phyloP scores from a whole-genome alignment of 2,329 filamentous ascomycete species.

The Pyrenophora seminiperda region DNA sequence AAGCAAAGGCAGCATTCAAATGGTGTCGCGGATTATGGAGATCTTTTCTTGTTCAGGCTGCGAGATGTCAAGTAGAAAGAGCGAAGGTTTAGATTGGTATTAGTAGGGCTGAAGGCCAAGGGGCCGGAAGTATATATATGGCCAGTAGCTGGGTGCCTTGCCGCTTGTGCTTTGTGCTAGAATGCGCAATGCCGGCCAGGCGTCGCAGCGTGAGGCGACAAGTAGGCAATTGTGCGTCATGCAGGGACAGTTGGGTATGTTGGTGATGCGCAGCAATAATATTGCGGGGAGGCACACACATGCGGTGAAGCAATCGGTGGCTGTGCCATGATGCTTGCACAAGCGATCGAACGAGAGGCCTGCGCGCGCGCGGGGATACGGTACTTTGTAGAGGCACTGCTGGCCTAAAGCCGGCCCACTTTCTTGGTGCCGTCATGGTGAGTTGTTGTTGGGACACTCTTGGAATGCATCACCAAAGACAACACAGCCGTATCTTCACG shows the following conservation, averaged over 20 bases:
- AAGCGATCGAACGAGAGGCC: constrained; percentile 10
- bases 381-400: background rate
- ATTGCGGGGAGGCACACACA: constrained; percentile 5
- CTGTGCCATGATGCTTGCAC: constrained; percentile 16
- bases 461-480: background rate
- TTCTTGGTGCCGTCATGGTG: background rate
- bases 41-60: constrained; percentile 17
- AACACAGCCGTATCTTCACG: background rate
- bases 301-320: constrained; percentile 25
- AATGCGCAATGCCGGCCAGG: constrained; percentile 13
- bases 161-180: constrained; percentile 10
- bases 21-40: constrained; percentile 5
- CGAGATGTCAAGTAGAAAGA: background rate
- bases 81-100: constrained; percentile 19
- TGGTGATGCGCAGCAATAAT: constrained; percentile 19
- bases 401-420: constrained; percentile 11
- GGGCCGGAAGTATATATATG: constrained; percentile 22
- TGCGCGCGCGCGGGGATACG: background rate
- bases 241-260: constrained; percentile 16
- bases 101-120: constrained; percentile 30
- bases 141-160: constrained; percentile 5
- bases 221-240: constrained; percentile 23
- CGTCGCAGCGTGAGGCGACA: constrained; percentile 8
- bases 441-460: background rate
- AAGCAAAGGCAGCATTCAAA: constrained; percentile 5